These are phyloP conservation scores for Brasenia schreberi DNA, from an alignment of 164 flowering plant genomes.

Conservation along the genomic window DNA sequence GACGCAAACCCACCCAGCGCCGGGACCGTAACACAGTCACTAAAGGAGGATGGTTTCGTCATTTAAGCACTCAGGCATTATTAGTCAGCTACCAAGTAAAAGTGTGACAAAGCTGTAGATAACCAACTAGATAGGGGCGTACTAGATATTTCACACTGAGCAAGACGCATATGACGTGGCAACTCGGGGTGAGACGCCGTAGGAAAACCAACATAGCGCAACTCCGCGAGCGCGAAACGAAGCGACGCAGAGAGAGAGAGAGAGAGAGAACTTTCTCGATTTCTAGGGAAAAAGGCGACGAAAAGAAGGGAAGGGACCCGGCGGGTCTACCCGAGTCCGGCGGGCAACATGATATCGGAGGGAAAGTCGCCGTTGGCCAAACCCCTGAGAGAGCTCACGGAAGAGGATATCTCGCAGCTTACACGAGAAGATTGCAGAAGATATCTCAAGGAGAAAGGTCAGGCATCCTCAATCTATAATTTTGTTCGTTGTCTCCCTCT, in stretches of 20 bases:
- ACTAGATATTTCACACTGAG: neutral
- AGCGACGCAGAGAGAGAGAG: neutral
- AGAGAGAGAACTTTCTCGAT: neutral
- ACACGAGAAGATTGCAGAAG: slow-evolving; percentile 96
- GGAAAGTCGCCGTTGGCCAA: slow-evolving; percentile 58
- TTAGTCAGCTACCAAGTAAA: no score
- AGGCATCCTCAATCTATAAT: neutral
- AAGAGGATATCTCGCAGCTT: slow-evolving; percentile 92
- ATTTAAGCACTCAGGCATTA: no score
- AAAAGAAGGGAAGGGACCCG: neutral
- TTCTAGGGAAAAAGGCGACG: neutral
- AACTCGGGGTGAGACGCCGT: slow-evolving; percentile 1
- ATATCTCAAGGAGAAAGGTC: slow-evolving; percentile 87
- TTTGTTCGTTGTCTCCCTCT: neutral
- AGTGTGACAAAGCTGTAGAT: no score
- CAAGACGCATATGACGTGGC: neutral
- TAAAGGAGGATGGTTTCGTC: no score
- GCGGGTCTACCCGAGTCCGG: slow-evolving; percentile 1
- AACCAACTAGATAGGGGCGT: neutral
- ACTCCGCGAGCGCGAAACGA: neutral
- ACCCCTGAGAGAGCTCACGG: slow-evolving; percentile 68
- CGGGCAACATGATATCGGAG: slow-evolving; percentile 26
- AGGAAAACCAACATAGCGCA: neutral
- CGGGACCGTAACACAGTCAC: no score
- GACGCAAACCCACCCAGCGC: no score